phyloP scores from a whole-genome alignment of 352 stramenopile genomes.

The Globisporangium cystogenes region DNA sequence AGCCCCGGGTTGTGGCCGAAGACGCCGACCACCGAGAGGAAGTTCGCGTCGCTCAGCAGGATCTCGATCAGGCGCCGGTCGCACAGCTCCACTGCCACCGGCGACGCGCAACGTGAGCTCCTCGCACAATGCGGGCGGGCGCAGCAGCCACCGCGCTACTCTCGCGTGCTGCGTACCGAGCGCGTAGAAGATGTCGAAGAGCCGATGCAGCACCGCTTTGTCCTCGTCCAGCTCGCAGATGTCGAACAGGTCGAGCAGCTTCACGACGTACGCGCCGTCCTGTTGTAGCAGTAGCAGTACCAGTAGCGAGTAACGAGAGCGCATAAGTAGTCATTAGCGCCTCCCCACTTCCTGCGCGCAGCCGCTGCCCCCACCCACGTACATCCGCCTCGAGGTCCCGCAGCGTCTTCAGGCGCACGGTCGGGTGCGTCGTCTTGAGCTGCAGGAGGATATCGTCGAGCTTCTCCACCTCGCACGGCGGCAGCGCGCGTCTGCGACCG shows the following conservation, averaged over 20 bases:
- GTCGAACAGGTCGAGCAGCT: constrained; percentile 71
- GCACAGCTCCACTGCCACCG: constrained; percentile 62
- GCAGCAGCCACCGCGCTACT: no score
- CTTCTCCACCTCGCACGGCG: constrained; percentile 57
- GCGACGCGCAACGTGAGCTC: not conserved
- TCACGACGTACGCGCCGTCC: constrained; percentile 69
- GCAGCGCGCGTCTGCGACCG: constrained; percentile 40
- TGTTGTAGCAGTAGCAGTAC: no score
- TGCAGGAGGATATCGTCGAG: constrained; percentile 56
- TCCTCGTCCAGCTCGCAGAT: constrained; percentile 63
- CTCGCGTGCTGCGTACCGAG: constrained; percentile 32
- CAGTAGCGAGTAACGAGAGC: no score
- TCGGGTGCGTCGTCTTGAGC: constrained; percentile 56
- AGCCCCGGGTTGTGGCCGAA: constrained; percentile 77
- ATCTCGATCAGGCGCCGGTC: constrained; percentile 63
- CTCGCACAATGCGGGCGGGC: not conserved
- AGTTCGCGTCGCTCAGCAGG: constrained; percentile 69
- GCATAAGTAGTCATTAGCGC: no score
- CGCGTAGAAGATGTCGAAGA: constrained; percentile 77
- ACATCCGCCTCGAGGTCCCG: constrained; percentile 45
- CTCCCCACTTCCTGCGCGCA: no score
- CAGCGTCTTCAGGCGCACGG: constrained; percentile 42
- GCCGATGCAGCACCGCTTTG: constrained; percentile 44
- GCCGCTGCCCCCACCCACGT: not conserved
- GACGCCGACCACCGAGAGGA: constrained; percentile 76